A percentile compares a stretch with the other conserved stretches of the same genome.
These are phyloP conservation scores for Aspergillus brasiliensis DNA, from an alignment of 2,329 filamentous ascomycete genomes.

Conservation along the genomic window DNA sequence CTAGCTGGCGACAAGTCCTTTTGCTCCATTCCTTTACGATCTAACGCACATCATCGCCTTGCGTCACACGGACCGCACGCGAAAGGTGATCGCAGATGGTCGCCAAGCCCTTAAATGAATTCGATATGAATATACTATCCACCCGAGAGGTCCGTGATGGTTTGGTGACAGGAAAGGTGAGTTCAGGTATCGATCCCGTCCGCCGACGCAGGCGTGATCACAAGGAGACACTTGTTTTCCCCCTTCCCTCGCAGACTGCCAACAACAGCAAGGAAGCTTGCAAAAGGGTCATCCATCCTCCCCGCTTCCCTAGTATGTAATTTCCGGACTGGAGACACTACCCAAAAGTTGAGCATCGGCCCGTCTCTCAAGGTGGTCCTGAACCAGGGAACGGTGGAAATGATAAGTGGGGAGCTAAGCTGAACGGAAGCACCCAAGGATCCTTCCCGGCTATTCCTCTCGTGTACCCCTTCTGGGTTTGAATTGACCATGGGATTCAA, in stretches of 20 bases:
- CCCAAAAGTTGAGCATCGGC: slow-evolving; percentile 12
- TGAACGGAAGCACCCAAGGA: slow-evolving; percentile 14
- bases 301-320: slow-evolving; percentile 13
- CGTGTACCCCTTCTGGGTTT: background rate
- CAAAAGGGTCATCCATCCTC: background rate
- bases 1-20: background rate
- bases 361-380: slow-evolving; percentile 2
- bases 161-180: background rate
- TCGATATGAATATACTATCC: background rate
- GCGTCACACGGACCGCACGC: background rate
- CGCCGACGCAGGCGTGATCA: background rate
- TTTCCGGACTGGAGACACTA: slow-evolving; percentile 17
- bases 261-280: background rate
- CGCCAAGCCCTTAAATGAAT: background rate
- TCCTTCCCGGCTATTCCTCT: slow-evolving; percentile 12
- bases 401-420: slow-evolving; percentile 20
- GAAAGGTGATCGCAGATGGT: background rate
- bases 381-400: slow-evolving; percentile 16
- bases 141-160: background rate
- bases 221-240: background rate
- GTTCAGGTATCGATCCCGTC: background rate
- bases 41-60: slow-evolving; percentile 6
- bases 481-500: background rate
- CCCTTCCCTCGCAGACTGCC: background rate
- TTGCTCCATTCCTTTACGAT: background rate